phyloP scores from a whole-genome alignment of 805 yeast genomes.

The Wickerhamomyces bisporus region DNA sequence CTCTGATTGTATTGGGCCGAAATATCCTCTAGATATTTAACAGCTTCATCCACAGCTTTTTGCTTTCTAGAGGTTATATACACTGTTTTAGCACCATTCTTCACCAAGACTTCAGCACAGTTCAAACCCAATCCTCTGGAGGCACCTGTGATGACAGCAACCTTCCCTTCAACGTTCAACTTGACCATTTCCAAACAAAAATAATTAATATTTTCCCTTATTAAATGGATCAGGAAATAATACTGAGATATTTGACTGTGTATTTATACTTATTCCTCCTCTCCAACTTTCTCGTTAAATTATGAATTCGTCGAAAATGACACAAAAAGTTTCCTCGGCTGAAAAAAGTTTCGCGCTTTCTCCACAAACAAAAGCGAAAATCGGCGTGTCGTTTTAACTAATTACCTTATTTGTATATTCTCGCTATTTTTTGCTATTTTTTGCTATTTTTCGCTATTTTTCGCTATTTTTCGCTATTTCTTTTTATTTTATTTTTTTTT shows the following conservation, averaged over 20 bases:
- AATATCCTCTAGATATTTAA: conserved; percentile 25
- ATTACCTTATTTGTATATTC: no score
- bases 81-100: conserved; percentile 57
- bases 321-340: neutral
- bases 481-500: no score
- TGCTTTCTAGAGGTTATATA: conserved; percentile 62
- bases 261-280: neutral
- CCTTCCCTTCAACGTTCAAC: conserved; percentile 49
- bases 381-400: neutral
- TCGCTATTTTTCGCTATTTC: no score
- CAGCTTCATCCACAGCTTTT: conserved; percentile 57
- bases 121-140: conserved; percentile 69
- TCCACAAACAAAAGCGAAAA: neutral
- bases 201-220: no score
- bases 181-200: conserved; percentile 14
- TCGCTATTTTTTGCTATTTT: no score
- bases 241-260: no score
- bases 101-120: conserved; percentile 59
- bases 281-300: neutral
- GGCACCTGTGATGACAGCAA: conserved; percentile 69
- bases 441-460: no score
- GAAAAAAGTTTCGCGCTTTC: neutral
- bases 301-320: no score
- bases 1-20: conserved; percentile 24
- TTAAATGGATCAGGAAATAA: no score